Base-by-base conservation (phyloP, 208 protist genomes). In the Acanthamoeba divionensis region DNA sequence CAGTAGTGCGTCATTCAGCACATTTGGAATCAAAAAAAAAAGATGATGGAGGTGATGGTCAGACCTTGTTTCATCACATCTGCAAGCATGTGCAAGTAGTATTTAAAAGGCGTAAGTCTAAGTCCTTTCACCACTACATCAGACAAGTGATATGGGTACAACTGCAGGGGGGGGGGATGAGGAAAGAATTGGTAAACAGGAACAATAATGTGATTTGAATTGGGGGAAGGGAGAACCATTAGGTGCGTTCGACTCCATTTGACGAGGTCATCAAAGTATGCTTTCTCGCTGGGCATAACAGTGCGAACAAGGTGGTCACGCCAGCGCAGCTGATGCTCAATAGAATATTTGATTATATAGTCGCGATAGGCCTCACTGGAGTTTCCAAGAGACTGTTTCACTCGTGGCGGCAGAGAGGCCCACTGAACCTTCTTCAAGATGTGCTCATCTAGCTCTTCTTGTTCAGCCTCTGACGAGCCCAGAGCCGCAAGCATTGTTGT, bases 131-230 rank as follows among this genome's bases (percentile, higher is more conserved):
- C 88, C n/a, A 96, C 50, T 45, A 95, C 89, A 67, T 95, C 94
- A 15, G 85, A 47, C 18, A 96, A 75, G 65, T 96, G 95, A 55
- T 96, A 96, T 21, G 95, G 95, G 65, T 95, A 96, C 52, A 96
- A 90, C 95, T 96, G 86, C 26, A 66, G 55, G 18, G 38, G 44
- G 29, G 36, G n/a, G 33, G 18, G 41, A 60, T 12, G n/a, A 41
- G 31, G 47, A 44, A 24, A 2, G 24, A 50, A 48, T 12, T 21
- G n/a, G n/a, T 52, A 21, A 12, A 73, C 31, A 12, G n/a, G 13
- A 73, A 52, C 9, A 33, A 31, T 12, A 5, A 54, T 21, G 48
- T 73, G 12, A 10, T 92, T 9, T 48, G 6, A 10, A 73, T 48
- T n/a, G 9, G 24, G 31, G 31, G 9, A 47, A 33, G 36, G 24